phyloP scores from a whole-genome alignment of 371 early-diverging fungal genomes.

The Zopfochytrium polystomum region DNA sequence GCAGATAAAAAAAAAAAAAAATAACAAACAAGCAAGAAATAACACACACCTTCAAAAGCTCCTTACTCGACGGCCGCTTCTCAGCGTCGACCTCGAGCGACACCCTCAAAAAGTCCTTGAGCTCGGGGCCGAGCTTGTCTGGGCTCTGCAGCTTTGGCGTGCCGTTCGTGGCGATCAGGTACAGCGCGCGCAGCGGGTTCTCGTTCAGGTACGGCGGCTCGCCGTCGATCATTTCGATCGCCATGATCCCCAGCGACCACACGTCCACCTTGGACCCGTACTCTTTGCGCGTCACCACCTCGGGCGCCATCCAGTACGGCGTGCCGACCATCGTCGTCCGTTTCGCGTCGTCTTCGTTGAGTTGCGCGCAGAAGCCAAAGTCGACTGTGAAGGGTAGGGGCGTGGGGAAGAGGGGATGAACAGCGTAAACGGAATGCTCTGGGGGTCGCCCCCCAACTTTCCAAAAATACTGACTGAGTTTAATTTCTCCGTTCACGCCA shows the following conservation, averaged over 20 bases:
- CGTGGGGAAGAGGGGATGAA: neutral
- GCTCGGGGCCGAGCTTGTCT: constrained; percentile 69
- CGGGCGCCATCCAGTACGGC: constrained; percentile 50
- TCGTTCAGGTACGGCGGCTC: constrained; percentile 96
- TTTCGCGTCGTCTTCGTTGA: constrained; percentile 73
- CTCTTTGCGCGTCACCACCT: constrained; percentile 77
- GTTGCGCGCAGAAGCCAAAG: constrained; percentile 93
- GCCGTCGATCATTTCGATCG: constrained; percentile 97
- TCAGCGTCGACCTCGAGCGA: constrained; percentile 84
- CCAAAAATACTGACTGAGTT: constrained; percentile 46
- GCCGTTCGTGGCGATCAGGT: constrained; percentile 94
- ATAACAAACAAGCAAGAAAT: too few relatives aligned
- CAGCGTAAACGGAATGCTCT: neutral
- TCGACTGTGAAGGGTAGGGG: constrained; percentile 54
- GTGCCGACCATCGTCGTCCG: constrained; percentile 78
- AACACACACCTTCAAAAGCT: constrained; percentile 70
- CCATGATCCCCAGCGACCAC: constrained; percentile 97
- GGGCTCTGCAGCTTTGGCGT: constrained; percentile 90
- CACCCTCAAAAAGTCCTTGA: constrained; percentile 78
- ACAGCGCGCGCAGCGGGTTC: constrained; percentile 90
- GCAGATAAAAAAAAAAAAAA: neutral
- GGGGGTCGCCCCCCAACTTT: neutral
- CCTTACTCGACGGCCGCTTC: constrained; percentile 73
- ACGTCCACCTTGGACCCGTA: constrained; percentile 92
- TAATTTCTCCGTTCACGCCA: constrained; percentile 55